These are phyloP conservation scores for Lasiodiplodia gonubiensis DNA, from an alignment of 2,329 filamentous ascomycete genomes.

Conservation along the genomic window DNA sequence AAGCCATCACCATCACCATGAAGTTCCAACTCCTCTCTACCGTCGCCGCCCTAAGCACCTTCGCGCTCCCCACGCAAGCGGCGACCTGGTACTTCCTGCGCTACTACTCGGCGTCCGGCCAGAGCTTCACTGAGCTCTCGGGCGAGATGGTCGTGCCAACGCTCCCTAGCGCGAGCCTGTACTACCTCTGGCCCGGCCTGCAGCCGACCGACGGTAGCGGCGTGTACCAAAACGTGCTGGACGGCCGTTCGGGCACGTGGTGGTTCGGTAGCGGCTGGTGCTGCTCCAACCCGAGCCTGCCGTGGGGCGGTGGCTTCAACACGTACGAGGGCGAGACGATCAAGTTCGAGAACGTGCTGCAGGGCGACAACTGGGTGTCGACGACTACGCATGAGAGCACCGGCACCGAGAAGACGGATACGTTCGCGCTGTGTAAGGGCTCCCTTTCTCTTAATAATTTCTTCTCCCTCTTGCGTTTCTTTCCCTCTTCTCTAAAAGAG, in stretches of 20 bases:
- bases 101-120: conserved; percentile 30
- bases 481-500: not conserved
- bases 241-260: conserved; percentile 50
- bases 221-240: conserved; percentile 53
- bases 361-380: conserved; percentile 36
- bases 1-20: not conserved
- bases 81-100: conserved; percentile 34
- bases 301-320: conserved; percentile 50
- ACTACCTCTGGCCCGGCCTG: conserved; percentile 53
- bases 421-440: conserved; percentile 42
- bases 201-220: conserved; percentile 49
- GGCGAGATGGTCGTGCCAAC: conserved; percentile 32
- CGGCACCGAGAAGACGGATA: conserved; percentile 39
- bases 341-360: conserved; percentile 40
- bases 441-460: not conserved
- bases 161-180: conserved; percentile 40
- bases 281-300: conserved; percentile 47
- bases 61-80: conserved; percentile 19
- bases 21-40: conserved; percentile 13
- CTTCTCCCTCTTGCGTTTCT: too few species aligned
- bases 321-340: conserved; percentile 43
- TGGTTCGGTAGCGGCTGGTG: conserved; percentile 53
- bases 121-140: conserved; percentile 32
- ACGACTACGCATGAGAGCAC: conserved; percentile 40
- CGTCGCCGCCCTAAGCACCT: conserved; percentile 5